Evolutionary conservation across 306 rosid genomes (phyloP), one percentile per base, ranked within the genome.

Genomic region (Psophocarpus tetragonolobus): DNA sequence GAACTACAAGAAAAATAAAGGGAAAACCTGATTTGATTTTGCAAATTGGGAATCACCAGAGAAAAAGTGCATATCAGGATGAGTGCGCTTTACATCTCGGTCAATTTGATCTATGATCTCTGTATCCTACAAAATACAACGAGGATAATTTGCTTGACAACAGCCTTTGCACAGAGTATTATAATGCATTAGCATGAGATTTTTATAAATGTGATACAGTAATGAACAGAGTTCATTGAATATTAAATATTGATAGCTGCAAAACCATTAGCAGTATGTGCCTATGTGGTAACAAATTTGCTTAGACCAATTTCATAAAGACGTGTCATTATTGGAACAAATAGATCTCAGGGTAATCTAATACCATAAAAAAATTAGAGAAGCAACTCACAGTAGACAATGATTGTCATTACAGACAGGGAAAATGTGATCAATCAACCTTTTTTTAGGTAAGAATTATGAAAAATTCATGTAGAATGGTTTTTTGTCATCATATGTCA

Each of bases 51-150:
- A 87, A 87, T 96, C 98, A 26, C 97, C 97, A 3, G 91, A 96
- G 85, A 96, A 96, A 77, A 96, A 96, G 83, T 88, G 93, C 94
- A 96, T 80, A 81, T 96, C 99, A 63, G 99, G 99, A 87, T 96
- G 99, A 79, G 99, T 96, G 56, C 99, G 99, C 87, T 79, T 92
- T 62, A 96, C 99, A 80, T 96, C 99, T 83, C 99, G 87, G 74
- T 96, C 99, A 73, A 96, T 92, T 87, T 96, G 99, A 69, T 96
- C 98, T 72, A 96, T 90, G 79, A 96, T 96, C 84, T 92, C 99
- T 8, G 97, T 80, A 83, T 96, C 99, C 99, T 96, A 63, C 83
- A 88, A 65, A 80, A 78, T 45, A 80, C 75, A 81, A 79, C 26
- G 38, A 65, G 60, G 71, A 35, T 66, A 47, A 57, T 66, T 81